Evolutionary conservation across 805 yeast genomes (phyloP), one percentile per base, ranked within the genome.

Genomic region (Candida quercuum): DNA sequence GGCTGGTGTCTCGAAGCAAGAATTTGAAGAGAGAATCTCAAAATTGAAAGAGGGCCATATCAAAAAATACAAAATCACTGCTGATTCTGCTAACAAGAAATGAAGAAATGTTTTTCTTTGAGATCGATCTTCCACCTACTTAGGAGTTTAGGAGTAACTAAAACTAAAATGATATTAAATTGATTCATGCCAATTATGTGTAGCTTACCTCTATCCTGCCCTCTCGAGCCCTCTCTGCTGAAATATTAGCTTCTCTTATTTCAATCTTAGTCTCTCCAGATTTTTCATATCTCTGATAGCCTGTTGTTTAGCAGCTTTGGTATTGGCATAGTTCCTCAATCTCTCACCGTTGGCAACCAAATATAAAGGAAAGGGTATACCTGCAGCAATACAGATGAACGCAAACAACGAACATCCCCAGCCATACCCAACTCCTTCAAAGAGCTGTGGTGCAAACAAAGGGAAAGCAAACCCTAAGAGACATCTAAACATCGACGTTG

Each of bases 341-440:
- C 64, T 57, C 46, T 75, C 80, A 11, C 88, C 88, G 36, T 73
- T 67, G 35, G 64, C 59, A 38, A 66, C 64, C 26, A 81, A 75
- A 39, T 74, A 68, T 12, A 78, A 50, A 4, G 88, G 87, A 63
- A 75, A 74, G 3, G 88, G 87, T n/a, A 79, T 59, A 9, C 86
- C 85, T 36, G 80, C 61, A 0, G 67, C 69, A 13, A 78, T 42
- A 8, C 72, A 80, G 34, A 80, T 56, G 28, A 78, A 63, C 0
- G 72, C 87, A 56, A 78, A 75, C 48, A 81, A 52, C 0, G 84
- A 72, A 52, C 75, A 74, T 18, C 85, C 85, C 87, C 86, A 81
- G 5, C 85, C 86, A 48, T 78, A 78, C 15, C 81, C 80, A 32
- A 82, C 55, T 8, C 41, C 56, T 32, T 56, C 59, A 54, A 77